Evolutionary conservation across 805 yeast genomes (phyloP).

Genomic region (Saccharomyces cerevisiae): DNA sequence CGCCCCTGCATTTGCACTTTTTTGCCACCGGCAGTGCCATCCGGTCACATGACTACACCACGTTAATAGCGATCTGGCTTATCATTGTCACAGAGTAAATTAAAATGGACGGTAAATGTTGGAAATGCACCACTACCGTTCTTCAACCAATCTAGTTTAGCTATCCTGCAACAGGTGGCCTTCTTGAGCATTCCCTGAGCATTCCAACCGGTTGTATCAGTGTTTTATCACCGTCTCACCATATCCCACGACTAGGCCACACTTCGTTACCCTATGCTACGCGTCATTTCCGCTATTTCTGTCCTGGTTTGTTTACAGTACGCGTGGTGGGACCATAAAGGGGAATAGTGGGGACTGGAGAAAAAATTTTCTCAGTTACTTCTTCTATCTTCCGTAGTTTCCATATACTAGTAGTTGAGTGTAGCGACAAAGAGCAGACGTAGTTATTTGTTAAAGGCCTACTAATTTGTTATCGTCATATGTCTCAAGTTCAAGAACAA

Average conservation of each 20-base stretch:
- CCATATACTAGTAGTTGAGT: background rate
- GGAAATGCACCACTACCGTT: background rate
- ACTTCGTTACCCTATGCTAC: background rate
- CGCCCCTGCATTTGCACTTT: background rate
- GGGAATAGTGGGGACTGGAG: background rate
- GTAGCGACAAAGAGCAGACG: background rate
- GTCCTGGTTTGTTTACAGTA: background rate
- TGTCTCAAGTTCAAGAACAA: conserved; percentile 8
- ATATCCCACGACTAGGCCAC: background rate
- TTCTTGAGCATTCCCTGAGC: too few species aligned
- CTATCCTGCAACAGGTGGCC: background rate
- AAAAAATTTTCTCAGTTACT: background rate
- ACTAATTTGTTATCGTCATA: background rate
- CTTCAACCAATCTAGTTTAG: background rate
- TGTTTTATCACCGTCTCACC: background rate
- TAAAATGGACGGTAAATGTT: background rate
- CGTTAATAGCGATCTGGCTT: background rate
- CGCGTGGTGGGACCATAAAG: background rate
- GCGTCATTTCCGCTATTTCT: background rate
- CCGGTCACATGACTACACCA: background rate
- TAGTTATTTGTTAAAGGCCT: background rate
- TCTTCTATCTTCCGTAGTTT: background rate
- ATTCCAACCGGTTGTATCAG: background rate
- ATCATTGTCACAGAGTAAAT: background rate
- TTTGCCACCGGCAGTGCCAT: background rate